Evolutionary conservation across 2,329 filamentous ascomycete species (phyloP).

Genomic region (Gliomastix tumulicola): DNA sequence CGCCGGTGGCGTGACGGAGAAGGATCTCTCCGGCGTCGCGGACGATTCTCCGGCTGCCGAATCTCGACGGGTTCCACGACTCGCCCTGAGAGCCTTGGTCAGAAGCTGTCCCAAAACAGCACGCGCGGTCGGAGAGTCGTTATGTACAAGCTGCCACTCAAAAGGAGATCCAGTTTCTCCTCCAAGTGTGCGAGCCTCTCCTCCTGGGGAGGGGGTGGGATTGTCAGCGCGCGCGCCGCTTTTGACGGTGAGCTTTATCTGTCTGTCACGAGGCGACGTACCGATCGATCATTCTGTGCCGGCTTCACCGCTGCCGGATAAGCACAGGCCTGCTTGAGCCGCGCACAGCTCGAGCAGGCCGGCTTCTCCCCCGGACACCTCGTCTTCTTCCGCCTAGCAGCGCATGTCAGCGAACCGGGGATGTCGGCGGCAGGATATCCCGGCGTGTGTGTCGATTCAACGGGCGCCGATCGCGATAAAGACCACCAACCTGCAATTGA

Average conservation of each 20-base stretch:
- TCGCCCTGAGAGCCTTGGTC: constrained; percentile 20
- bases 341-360: constrained; percentile 40
- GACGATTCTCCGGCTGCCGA: background rate
- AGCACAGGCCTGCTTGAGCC: constrained; percentile 38
- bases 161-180: constrained; percentile 42
- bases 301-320: constrained; percentile 30
- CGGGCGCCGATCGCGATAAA: constrained; percentile 1
- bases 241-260: background rate
- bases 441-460: no score
- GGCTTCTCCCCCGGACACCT: constrained; percentile 45
- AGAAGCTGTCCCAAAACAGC: constrained; percentile 17
- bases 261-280: constrained; percentile 18
- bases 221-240: background rate
- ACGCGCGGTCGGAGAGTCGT: no score
- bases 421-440: background rate
- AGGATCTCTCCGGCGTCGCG: constrained; percentile 2
- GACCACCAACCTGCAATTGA: constrained; percentile 36
- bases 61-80: no score
- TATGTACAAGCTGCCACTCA: constrained; percentile 30
- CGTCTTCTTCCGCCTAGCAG: constrained; percentile 31
- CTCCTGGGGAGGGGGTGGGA: constrained; percentile 23
- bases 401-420: background rate
- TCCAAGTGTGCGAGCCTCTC: constrained; percentile 43
- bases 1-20: constrained; percentile 3
- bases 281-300: constrained; percentile 33